These are phyloP conservation scores for Solanum aculeatissimum DNA, from an alignment of 305 asterid genomes.

Conservation along the genomic window DNA sequence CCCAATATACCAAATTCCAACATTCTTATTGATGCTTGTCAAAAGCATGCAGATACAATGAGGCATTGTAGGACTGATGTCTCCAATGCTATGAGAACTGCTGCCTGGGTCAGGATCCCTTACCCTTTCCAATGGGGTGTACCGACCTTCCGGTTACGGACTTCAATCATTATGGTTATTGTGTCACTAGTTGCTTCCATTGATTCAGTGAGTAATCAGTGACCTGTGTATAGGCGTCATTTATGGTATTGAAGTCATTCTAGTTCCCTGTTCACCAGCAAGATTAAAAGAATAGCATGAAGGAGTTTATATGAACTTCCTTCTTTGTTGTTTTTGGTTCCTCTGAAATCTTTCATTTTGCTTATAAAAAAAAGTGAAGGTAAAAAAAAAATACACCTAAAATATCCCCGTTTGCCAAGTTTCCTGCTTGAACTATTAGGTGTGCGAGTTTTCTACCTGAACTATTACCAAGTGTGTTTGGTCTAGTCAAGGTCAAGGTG, in stretches of 20 bases:
- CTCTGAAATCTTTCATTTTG: not conserved
- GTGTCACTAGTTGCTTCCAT: conserved; percentile 76
- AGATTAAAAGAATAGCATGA: not conserved
- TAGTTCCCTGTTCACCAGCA: not conserved
- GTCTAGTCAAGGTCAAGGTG: not conserved
- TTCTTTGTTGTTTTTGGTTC: not conserved
- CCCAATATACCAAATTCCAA: conserved; percentile 80
- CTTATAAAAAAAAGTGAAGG: not conserved
- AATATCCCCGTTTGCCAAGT: not conserved
- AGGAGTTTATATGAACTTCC: not conserved
- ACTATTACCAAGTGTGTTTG: not conserved
- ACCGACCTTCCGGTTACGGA: conserved; percentile 76
- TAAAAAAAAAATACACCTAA: not conserved
- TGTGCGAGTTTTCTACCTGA: too few species aligned
- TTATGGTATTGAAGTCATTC: not conserved
- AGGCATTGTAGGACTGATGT: conserved; percentile 93
- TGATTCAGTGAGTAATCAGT: conserved; percentile 63
- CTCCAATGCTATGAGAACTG: conserved; percentile 84
- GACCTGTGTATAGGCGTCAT: not conserved
- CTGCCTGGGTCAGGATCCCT: conserved; percentile 93
- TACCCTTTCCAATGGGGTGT: conserved; percentile 97
- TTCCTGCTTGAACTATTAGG: not conserved
- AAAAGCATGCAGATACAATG: conserved; percentile 91
- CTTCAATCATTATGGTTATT: conserved; percentile 76
- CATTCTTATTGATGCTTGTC: conserved; percentile 70